Base-by-base conservation (phyloP, 202 grass and related monocot genomes). In the Panicum virgatum region DNA sequence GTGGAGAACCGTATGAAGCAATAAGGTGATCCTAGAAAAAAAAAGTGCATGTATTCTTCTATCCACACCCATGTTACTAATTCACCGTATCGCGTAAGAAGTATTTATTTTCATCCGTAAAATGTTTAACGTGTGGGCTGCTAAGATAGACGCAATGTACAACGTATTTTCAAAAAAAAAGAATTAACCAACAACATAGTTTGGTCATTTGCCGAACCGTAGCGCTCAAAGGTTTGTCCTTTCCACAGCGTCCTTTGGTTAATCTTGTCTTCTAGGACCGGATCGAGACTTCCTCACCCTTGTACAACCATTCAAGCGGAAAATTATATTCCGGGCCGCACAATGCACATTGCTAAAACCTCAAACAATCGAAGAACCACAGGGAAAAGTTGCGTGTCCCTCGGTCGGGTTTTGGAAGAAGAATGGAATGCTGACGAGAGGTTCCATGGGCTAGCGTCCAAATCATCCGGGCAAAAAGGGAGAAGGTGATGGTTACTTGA, bases 241-340 rank as follows among this genome's bases (percentile, higher is more conserved):
- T 58, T 69, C 50, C 30, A 52, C 29, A 16, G 30, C n/a, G 75
- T 85, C 83, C 66, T 79, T 79, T 12, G 23, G 23, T 9, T 36
- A 38, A 36, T 63, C 56, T 85, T 54, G 56, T 72, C 56, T 19
- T 30, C 3, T 62, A 10, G 13, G 40, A 60, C 58, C 12, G n/a
- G 63, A 70, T 38, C 0, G 36, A 69, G 50, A 69, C 50, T 22
- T 66, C 9, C 14, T 56, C 19, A 5, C 51, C 10, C 27, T 7
- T 12, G 48, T 61, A 23, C 9, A 37, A 14, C 50, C 48, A 45
- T 37, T 37, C 36, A 0, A 43, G 13, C 47, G n/a, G 38, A 36
- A 76, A 32, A 66, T 10, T 5, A 76, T 22, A 66, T 10, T 5
- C 46, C 46, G 9, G 43, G n/a, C n/a, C n/a, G n/a, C 69, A 23